Evolutionary conservation across 2,329 filamentous ascomycete species (phyloP), one percentile per base, ranked within the genome.

Genomic region (Botrytis tulipae): DNA sequence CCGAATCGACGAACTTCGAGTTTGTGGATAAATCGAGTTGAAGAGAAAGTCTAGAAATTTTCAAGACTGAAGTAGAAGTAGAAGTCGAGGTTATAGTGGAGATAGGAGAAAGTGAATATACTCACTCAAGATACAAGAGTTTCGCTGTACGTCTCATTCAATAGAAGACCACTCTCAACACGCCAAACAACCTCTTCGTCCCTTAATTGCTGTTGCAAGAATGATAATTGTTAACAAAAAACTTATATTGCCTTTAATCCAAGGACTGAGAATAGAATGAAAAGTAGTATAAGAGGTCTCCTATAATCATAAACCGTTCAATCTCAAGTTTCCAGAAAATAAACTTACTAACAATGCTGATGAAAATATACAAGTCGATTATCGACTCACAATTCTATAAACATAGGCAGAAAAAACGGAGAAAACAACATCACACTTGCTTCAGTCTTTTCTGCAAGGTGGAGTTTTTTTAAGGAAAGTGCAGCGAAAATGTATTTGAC

Each of bases 191-290:
- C 8, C 6, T 29, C 25, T 40, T 29, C 18, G 4, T 16, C 16
- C 16, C 4, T 2, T 29, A 5, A 35, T 7, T 35, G 5, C 5
- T 40, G 20, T 25, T 12, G 10, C 12, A 40, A 20, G 1, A 8
- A 16, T 4, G 6, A 6, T 3, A 22, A 22, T 5, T 1, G 16
- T 5, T 9, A n/a, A 1, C 14, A 12, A 42, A 10, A 32, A 16
- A 22, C 25, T 3, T 29, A n/a, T 12, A 2, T 3, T n/a, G 0
- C 0, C 48, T n/a, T 51, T 16, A 0, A 14, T 16, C 12, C 25
- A n/a, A 54, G 6, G 5, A 16, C 6, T n/a, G 5, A n/a, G 48
- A 54, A 16, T 7, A 0, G 5, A 54, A 40, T 29, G 4, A 42
- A n/a, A 22, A 37, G 35, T 29, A 9, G 18, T 16, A 1, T 32